Base-by-base conservation (phyloP, 2,329 filamentous ascomycete genomes). In the Hymenoscyphus occultus region DNA sequence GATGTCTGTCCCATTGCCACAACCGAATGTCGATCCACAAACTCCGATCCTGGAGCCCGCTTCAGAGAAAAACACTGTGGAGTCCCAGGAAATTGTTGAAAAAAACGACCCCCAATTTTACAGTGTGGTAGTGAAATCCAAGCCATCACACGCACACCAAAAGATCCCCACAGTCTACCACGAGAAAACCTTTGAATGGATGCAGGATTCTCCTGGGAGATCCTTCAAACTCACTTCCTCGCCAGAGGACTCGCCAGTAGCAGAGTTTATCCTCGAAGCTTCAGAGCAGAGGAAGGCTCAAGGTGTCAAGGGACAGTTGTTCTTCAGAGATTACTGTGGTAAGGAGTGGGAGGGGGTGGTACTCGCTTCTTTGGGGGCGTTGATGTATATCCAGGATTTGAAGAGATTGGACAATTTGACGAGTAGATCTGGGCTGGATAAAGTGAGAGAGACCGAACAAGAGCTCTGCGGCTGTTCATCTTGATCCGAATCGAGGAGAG, bases 321-420 rank as follows among this genome's bases (percentile, higher is more conserved):
- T 54, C 12, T 54, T 54, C 12, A 54, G 48, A 54, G 48, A 54
- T 13, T 54, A 54, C 9, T 54, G 48, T 28, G 48, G 48, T 54
- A 54, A 54, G 48, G 48, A 54, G 4, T 54, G 48, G 48, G 48
- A 54, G 19, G 48, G 48, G 0, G 48, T 54, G 19, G 48, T 54
- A 5, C 9, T 54, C 7, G 12, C 48, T 28, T 54, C 48, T 5
- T 10, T 54, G 9, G 48, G 48, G 4, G 9, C 48, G 22, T 28
- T 54, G 48, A 19, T 54, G 9, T 54, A 54, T 4, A 54, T 54
- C 10, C 48, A 54, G 48, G 48, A 54, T 28, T 22, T 28, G 48
- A 54, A 22, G 48, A 19, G 48, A 22, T 54, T 19, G 48, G 48
- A 54, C 3, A 54, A 54, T 28, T 54, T 54, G 48, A 54, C 35